phyloP scores from a whole-genome alignment of 2,329 filamentous ascomycete species.

The Monosporascus sp. region DNA sequence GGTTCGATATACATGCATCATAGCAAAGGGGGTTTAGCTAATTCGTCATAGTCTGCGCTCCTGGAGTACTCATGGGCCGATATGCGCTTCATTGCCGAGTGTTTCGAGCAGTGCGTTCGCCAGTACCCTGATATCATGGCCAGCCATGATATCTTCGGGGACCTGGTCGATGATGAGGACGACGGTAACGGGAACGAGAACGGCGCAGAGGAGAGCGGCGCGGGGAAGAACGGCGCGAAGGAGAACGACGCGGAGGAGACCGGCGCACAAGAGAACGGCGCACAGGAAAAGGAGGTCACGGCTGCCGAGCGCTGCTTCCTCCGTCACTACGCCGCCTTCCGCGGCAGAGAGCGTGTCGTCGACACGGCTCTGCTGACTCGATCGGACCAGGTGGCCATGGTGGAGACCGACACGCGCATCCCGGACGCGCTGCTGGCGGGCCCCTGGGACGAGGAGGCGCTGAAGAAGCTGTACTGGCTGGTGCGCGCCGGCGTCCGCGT shows the following conservation, averaged over 20 bases:
- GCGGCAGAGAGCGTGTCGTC: background rate
- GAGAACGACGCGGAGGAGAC: no score
- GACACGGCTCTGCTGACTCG: slow-evolving; percentile 9
- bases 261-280: no score
- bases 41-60: slow-evolving; percentile 33
- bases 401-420: slow-evolving; percentile 35
- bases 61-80: slow-evolving; percentile 39
- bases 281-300: background rate
- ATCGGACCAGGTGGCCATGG: slow-evolving; percentile 23
- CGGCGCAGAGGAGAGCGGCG: no score
- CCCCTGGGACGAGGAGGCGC: slow-evolving; percentile 35
- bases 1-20: slow-evolving; percentile 27
- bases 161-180: background rate
- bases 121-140: slow-evolving; percentile 12
- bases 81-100: slow-evolving; percentile 41
- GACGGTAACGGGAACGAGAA: background rate
- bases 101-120: slow-evolving; percentile 43
- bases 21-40: background rate
- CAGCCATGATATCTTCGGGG: background rate
- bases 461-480: slow-evolving; percentile 42
- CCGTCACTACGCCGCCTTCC: background rate
- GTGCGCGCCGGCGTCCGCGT: slow-evolving; percentile 32
- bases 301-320: background rate
- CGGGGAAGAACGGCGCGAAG: no score
- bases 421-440: slow-evolving; percentile 36